These are phyloP conservation scores for Melanogaster broomeanus DNA, from an alignment of 768 basidiomycete species.

Conservation along the genomic window DNA sequence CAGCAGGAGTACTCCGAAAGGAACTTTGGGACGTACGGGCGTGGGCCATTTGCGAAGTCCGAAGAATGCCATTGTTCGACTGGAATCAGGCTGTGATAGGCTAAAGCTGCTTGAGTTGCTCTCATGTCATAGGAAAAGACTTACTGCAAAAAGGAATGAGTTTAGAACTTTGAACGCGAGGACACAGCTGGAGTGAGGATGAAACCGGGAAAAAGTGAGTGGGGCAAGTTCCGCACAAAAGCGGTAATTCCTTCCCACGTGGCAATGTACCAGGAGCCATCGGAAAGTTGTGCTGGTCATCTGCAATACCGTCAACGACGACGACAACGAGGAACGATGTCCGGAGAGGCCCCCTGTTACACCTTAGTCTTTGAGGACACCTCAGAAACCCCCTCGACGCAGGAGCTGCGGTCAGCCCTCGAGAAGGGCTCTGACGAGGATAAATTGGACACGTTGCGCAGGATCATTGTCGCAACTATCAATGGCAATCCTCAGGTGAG, in stretches of 20 bases:
- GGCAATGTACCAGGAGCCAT: background rate
- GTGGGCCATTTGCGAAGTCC: constrained; percentile 5
- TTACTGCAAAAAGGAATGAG: too few relatives aligned
- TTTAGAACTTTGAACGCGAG: too few relatives aligned
- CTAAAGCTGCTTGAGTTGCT: too few relatives aligned
- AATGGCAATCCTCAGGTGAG: constrained; percentile 92
- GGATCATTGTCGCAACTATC: constrained; percentile 90
- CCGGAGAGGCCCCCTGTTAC: constrained; percentile 69
- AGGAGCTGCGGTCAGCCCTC: constrained; percentile 78
- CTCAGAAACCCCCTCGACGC: constrained; percentile 73
- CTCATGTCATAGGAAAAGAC: too few relatives aligned
- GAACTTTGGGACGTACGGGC: constrained; percentile 19
- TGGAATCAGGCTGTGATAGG: too few relatives aligned
- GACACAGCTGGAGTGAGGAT: too few relatives aligned
- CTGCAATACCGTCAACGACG: constrained; percentile 6
- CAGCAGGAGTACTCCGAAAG: background rate
- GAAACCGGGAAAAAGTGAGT: too few relatives aligned
- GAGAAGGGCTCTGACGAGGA: constrained; percentile 97
- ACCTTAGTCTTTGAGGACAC: constrained; percentile 76
- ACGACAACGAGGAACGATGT: constrained; percentile 22
- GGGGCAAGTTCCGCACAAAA: too few relatives aligned
- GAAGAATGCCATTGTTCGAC: too few relatives aligned
- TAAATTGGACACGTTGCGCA: constrained; percentile 94
- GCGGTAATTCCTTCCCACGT: too few relatives aligned
- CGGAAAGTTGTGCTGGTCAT: background rate